Evolutionary conservation across 78 protist species (phyloP).

Genomic region (Cyanophora paradoxa): DNA sequence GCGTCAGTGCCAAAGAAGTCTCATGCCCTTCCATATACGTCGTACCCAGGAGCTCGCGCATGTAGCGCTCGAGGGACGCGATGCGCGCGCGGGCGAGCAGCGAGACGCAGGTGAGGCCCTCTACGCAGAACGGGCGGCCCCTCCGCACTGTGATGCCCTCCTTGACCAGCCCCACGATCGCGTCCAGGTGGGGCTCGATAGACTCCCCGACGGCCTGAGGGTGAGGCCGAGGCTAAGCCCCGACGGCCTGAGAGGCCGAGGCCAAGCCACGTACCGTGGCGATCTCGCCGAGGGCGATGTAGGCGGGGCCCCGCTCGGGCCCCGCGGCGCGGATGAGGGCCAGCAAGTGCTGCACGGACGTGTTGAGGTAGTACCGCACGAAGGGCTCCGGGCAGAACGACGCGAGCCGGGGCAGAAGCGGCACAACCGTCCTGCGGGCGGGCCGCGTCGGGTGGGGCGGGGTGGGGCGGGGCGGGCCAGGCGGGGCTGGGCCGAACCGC

Average conservation of each 20-base stretch:
- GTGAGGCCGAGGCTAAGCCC: slow-evolving; percentile 1
- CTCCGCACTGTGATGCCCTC: slow-evolving; percentile 11
- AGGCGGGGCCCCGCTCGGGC: no score
- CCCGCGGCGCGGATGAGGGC: no score
- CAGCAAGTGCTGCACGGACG: neutral
- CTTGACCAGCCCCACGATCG: neutral
- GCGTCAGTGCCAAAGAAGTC: no score
- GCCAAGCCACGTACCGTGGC: neutral
- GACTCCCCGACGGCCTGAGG: neutral
- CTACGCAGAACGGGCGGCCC: neutral
- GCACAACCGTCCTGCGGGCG: no score
- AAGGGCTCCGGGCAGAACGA: neutral
- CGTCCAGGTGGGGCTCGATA: neutral
- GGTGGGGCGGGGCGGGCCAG: neutral
- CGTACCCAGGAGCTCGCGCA: neutral
- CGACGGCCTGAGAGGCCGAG: neutral
- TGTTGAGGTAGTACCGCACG: neutral
- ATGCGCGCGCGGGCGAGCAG: slow-evolving; percentile 30
- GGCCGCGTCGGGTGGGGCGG: neutral
- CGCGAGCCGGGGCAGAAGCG: no score
- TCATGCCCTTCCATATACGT: no score
- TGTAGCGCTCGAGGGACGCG: slow-evolving; percentile 26
- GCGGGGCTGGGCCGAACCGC: neutral
- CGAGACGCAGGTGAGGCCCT: slow-evolving; percentile 8
- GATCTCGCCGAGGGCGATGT: neutral